A percentile compares a stretch with the other conserved stretches of the same genome.
Evolutionary conservation across 805 yeast species (phyloP).

Genomic region (Ogataea wickerhamii): DNA sequence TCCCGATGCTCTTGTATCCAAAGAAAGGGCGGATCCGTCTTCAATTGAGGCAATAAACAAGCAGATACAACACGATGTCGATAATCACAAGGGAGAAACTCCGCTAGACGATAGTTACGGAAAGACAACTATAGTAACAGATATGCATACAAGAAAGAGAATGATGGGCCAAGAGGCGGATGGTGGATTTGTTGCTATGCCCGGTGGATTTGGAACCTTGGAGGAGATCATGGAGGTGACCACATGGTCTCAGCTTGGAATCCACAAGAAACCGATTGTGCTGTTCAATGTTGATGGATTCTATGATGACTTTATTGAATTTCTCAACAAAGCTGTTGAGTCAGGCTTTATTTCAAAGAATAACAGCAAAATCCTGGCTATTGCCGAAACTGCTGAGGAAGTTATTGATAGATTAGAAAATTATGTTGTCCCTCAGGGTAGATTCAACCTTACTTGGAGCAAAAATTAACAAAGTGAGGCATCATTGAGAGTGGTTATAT

Average conservation of each 20-base stretch:
- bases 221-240: constrained; percentile 88
- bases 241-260: constrained; percentile 88
- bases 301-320: constrained; percentile 64
- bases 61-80: constrained; percentile 48
- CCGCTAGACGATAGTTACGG: constrained; percentile 62
- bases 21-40: constrained; percentile 50
- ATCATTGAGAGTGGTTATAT: no score
- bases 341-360: constrained; percentile 65
- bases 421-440: constrained; percentile 66
- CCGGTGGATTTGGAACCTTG: constrained; percentile 89
- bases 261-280: constrained; percentile 78
- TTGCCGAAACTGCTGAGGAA: constrained; percentile 66
- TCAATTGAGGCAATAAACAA: constrained; percentile 42
- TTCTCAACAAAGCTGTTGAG: constrained; percentile 55
- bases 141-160: constrained; percentile 87
- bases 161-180: constrained; percentile 84
- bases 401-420: constrained; percentile 58
- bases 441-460: constrained; percentile 71
- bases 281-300: constrained; percentile 77
- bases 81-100: constrained; percentile 62
- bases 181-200: constrained; percentile 78
- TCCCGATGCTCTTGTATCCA: constrained; percentile 68
- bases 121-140: constrained; percentile 73
- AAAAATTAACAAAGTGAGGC: no score
- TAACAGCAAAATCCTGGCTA: constrained; percentile 64